These are phyloP conservation scores for Puccinia polysora DNA, from an alignment of 1,284 basidiomycete species.

Conservation along the genomic window DNA sequence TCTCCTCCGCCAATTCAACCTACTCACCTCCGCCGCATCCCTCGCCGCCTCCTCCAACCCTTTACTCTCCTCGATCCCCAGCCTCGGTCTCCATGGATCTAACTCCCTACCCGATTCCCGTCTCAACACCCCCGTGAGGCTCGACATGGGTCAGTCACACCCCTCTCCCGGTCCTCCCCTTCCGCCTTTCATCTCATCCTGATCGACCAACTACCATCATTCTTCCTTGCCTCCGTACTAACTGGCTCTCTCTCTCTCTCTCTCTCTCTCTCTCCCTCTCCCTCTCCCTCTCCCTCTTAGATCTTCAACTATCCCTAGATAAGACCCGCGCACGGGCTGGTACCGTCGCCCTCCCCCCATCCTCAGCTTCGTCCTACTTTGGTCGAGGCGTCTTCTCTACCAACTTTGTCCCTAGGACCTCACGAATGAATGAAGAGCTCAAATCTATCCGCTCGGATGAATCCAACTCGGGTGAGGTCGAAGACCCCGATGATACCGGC, in stretches of 20 bases:
- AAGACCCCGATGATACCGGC: slow-evolving; percentile 65
- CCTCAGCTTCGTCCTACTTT: slow-evolving; percentile 37
- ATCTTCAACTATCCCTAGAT: slow-evolving; percentile 21
- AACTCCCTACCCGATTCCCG: not conserved
- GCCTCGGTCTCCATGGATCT: not conserved
- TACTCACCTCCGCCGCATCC: not conserved
- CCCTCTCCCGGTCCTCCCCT: not conserved
- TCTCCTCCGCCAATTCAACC: slow-evolving; percentile 23
- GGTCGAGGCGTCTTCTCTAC: slow-evolving; percentile 38
- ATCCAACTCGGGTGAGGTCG: slow-evolving; percentile 25
- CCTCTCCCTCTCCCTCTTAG: too few species aligned
- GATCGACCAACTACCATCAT: not conserved
- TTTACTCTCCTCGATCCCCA: not conserved
- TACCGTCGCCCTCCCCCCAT: slow-evolving; percentile 38
- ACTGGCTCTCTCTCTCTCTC: not conserved
- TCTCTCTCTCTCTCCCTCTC: too few species aligned
- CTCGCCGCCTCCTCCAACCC: not conserved
- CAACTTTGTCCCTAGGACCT: slow-evolving; percentile 31
- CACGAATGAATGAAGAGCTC: slow-evolving; percentile 42
- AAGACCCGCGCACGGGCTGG: slow-evolving; percentile 41
- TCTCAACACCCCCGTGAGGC: not conserved
- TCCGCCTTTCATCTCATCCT: not conserved
- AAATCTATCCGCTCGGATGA: slow-evolving; percentile 30
- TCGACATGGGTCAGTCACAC: not conserved
- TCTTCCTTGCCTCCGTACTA: too few species aligned